Conservation (phyloP, 495 filamentous ascomycete species). For the Lasiosphaeria miniovina region DNA sequence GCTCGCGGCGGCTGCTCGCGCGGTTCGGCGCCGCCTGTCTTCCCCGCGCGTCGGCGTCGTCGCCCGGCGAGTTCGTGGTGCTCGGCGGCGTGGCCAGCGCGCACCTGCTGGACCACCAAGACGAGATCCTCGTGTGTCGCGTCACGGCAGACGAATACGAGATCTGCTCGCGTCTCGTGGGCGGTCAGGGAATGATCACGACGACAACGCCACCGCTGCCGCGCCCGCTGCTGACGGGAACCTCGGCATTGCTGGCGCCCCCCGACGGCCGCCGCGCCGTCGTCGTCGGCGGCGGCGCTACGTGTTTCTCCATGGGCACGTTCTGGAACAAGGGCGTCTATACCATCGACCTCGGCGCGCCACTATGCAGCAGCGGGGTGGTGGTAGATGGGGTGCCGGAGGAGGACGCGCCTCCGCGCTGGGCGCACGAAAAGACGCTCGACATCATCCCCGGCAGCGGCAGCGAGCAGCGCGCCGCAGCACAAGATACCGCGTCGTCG, state of each 20-base stretch:
- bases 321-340: constrained; percentile 36
- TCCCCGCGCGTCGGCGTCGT: neutral
- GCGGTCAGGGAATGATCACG: neutral
- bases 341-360: constrained; percentile 9
- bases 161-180: constrained; percentile 14
- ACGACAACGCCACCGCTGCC: constrained; percentile 4
- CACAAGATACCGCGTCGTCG: neutral
- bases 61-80: constrained; percentile 23
- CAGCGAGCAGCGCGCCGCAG: neutral
- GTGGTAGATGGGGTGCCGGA: no score
- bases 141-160: neutral
- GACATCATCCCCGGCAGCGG: constrained; percentile 23
- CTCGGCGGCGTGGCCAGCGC: constrained; percentile 51
- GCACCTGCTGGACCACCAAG: constrained; percentile 30
- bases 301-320: constrained; percentile 76
- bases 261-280: constrained; percentile 45
- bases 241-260: constrained; percentile 39
- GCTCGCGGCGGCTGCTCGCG: constrained; percentile 16
- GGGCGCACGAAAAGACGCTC: constrained; percentile 26
- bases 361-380: neutral
- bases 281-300: constrained; percentile 76
- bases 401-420: neutral
- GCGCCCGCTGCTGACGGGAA: constrained; percentile 66
- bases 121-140: constrained; percentile 30
- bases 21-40: constrained; percentile 33